Evolutionary conservation across 139 green algal genomes (phyloP).

Genomic region (Asterochloris erici): DNA sequence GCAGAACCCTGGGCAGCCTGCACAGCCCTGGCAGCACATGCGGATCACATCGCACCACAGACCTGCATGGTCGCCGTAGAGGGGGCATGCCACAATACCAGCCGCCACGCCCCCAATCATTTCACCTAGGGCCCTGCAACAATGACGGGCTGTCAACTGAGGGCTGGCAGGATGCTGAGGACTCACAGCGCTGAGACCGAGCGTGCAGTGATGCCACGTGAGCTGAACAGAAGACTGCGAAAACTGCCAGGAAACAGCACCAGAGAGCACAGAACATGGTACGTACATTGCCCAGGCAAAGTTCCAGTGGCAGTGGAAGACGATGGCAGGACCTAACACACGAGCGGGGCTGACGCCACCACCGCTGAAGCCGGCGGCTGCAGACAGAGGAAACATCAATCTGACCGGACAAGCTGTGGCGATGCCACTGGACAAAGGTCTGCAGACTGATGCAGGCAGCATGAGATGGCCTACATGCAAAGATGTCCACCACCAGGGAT

Average conservation of each 20-base stretch:
- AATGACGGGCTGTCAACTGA: not conserved
- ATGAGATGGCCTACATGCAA: constrained; percentile 7
- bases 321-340: constrained; percentile 64
- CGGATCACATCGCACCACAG: too few relatives aligned
- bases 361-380: constrained; percentile 42
- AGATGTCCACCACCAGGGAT: constrained; percentile 3
- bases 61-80: constrained; percentile 26
- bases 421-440: not conserved
- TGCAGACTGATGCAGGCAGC: not conserved
- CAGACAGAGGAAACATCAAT: not conserved
- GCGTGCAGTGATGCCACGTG: not conserved
- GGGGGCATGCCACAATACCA: constrained; percentile 24
- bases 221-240: not conserved
- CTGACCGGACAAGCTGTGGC: not conserved
- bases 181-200: not conserved
- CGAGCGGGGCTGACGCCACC: constrained; percentile 66
- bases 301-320: constrained; percentile 51
- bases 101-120: constrained; percentile 22
- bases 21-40: not conserved
- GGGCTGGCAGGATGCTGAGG: not conserved
- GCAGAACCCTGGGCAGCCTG: not conserved
- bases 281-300: constrained; percentile 8
- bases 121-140: constrained; percentile 20
- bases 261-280: not conserved
- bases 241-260: not conserved